Evolutionary conservation across 2,329 filamentous ascomycete genomes (phyloP).

Genomic region (Penicillium vulpinum): DNA sequence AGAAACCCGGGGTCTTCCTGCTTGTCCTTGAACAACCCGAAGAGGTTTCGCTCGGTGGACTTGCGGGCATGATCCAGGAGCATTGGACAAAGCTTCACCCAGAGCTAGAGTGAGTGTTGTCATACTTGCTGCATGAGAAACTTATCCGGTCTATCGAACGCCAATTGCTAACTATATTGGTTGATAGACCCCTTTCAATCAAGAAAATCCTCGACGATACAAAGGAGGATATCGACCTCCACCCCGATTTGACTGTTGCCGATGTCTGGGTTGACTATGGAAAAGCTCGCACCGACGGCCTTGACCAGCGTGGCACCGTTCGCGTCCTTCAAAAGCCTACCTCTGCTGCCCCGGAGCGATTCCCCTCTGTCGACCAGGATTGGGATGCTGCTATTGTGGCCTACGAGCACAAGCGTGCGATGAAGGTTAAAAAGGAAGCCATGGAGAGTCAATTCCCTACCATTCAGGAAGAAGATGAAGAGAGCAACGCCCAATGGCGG

Average conservation of each 20-base stretch:
- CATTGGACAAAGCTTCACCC: constrained; percentile 39
- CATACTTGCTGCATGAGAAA: background rate
- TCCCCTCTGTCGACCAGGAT: constrained; percentile 38
- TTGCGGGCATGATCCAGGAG: constrained; percentile 34
- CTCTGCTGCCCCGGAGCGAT: constrained; percentile 26
- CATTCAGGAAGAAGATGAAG: constrained; percentile 14
- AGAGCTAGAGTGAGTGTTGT: constrained; percentile 31
- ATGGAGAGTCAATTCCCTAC: constrained; percentile 8
- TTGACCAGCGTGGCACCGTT: constrained; percentile 37
- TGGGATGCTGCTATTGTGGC: constrained; percentile 30
- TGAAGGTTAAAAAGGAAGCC: constrained; percentile 15
- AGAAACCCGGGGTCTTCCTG: constrained; percentile 31
- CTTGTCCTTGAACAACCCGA: constrained; percentile 35
- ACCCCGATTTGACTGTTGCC: constrained; percentile 36
- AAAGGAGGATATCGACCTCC: constrained; percentile 34
- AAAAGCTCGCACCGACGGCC: constrained; percentile 34
- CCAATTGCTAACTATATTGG: constrained; percentile 1
- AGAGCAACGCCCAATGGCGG: background rate
- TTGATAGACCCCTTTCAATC: constrained; percentile 36
- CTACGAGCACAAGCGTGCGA: constrained; percentile 18
- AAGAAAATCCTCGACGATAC: constrained; percentile 41
- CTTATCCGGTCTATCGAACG: background rate
- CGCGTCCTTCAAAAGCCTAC: constrained; percentile 37
- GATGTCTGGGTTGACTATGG: constrained; percentile 43
- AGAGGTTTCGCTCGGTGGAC: constrained; percentile 28